Conservation (phyloP, 2,329 filamentous ascomycete genomes). For the Sclerotinia minor region DNA sequence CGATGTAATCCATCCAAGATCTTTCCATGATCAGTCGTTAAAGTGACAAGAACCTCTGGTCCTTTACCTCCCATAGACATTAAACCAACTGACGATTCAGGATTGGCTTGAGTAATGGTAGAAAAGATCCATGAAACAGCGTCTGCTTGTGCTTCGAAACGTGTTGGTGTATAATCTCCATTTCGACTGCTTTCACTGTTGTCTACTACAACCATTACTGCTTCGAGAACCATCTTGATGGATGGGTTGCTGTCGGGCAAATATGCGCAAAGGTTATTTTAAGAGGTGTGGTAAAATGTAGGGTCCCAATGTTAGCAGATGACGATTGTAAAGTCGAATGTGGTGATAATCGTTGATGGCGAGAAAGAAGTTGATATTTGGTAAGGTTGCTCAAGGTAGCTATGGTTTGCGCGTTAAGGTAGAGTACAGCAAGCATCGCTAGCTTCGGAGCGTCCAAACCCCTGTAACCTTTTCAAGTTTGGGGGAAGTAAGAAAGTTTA, state of each 20-base stretch:
- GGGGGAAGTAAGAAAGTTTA: background rate
- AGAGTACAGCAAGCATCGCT: slow-evolving; percentile 16
- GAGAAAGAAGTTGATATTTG: slow-evolving; percentile 18
- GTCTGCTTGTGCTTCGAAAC: slow-evolving; percentile 95
- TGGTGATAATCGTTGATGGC: slow-evolving; percentile 9
- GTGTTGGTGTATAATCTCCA: slow-evolving; percentile 86
- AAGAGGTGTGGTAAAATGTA: background rate
- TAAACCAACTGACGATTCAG: slow-evolving; percentile 93
- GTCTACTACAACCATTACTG: slow-evolving; percentile 99
- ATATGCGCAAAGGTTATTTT: slow-evolving; percentile 4
- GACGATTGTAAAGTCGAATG: background rate
- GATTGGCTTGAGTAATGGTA: slow-evolving; percentile 91
- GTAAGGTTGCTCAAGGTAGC: slow-evolving; percentile 25
- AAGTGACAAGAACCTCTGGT: slow-evolving; percentile 94
- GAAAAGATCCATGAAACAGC: slow-evolving; percentile 94
- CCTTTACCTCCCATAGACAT: slow-evolving; percentile 99
- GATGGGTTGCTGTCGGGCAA: slow-evolving; percentile 19
- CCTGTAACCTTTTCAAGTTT: slow-evolving; percentile 13
- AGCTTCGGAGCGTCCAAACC: slow-evolving; percentile 7
- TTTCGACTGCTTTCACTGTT: slow-evolving; percentile 99
- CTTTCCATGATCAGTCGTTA: slow-evolving; percentile 95
- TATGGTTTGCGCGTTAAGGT: slow-evolving; percentile 27
- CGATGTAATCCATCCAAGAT: slow-evolving; percentile 89
- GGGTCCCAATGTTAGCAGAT: background rate
- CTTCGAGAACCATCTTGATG: slow-evolving; percentile 91